Percentiles rank a stretch among this genome's conserved stretches.
These are phyloP conservation scores for Flammula alnicola DNA, from an alignment of 1,284 basidiomycete genomes.

Conservation along the genomic window DNA sequence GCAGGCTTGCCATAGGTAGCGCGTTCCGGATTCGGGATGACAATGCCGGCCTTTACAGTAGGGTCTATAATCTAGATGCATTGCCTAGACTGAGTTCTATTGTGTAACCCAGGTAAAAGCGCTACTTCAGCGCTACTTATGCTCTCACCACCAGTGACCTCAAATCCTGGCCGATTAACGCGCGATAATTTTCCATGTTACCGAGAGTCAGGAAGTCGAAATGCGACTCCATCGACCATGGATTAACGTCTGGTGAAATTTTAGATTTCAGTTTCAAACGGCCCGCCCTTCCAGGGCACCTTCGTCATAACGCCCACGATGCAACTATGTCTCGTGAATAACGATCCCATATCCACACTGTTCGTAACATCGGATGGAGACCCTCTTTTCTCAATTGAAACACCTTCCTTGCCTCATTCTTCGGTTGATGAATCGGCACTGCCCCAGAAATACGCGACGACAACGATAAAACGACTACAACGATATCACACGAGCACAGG, in stretches of 20 bases:
- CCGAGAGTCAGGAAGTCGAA: no score
- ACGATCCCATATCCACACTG: constrained; percentile 39
- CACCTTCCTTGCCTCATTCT: constrained; percentile 19
- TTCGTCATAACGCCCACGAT: constrained; percentile 8
- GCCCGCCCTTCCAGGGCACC: neutral
- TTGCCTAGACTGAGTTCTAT: neutral
- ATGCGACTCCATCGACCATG: no score
- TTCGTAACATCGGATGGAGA: constrained; percentile 36
- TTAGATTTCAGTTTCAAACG: no score
- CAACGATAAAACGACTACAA: constrained; percentile 33
- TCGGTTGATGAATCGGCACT: constrained; percentile 3
- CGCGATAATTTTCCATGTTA: no score
- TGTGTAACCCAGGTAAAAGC: no score
- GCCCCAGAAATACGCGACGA: constrained; percentile 17
- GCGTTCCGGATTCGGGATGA: no score
- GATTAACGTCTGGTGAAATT: no score
- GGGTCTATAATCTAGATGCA: neutral
- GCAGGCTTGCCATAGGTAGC: no score
- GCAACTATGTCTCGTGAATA: constrained; percentile 40
- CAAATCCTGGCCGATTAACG: no score
- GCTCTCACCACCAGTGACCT: no score
- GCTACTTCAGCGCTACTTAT: no score
- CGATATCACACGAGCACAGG: constrained; percentile 27
- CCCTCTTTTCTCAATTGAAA: constrained; percentile 36
- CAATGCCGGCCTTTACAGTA: no score